Evolutionary conservation across 1,284 basidiomycete species (phyloP), one percentile per base, ranked within the genome.

Genomic region (Leccinum proliferum): DNA sequence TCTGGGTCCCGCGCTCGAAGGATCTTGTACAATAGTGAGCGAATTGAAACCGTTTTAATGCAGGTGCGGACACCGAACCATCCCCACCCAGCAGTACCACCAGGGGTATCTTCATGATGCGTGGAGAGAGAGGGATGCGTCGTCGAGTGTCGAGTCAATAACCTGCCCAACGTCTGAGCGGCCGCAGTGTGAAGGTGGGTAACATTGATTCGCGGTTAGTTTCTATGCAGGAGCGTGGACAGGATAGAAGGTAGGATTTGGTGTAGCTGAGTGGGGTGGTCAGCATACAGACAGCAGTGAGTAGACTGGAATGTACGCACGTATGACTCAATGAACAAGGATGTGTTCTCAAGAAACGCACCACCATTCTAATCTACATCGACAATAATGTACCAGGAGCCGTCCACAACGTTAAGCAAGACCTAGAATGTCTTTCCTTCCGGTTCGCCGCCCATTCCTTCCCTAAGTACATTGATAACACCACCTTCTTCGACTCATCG

Each of bases 161-260:
- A 79, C 66, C 88, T 88, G 0, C 90, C 88, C 1, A 99, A 84
- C 0, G 94, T 91, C 62, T 94, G 89, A 2, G 94, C 83, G 2
- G 94, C 90, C 5, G 85, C 81, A 3, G 83, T 87, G 21, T 93
- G 88, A 41, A 96, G 81, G 56, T 87, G 86, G 83, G 83, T 76
- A 18, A 74, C 77, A 63, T 85, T 83, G 11, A 78, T 78, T 63
- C 78, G 79, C 2, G 85, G 90, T 8, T 97, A 84, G 9, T 90
- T 85, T 1, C 93, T 90, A 63, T 96, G 93, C 6, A 98, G 82
- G 57, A 98, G 84, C 65, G 91, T 90, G 5, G 96, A 96, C 34
- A 98, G 86, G 52, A 98, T 84, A 0, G 95, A 90, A 1, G 96
- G 96, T 10, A 99, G 85, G 57, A 98, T 84, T 88, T 98, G 96